These are phyloP conservation scores for Croton laevigatus DNA, from an alignment of 441 rosid species.

Conservation along the genomic window DNA sequence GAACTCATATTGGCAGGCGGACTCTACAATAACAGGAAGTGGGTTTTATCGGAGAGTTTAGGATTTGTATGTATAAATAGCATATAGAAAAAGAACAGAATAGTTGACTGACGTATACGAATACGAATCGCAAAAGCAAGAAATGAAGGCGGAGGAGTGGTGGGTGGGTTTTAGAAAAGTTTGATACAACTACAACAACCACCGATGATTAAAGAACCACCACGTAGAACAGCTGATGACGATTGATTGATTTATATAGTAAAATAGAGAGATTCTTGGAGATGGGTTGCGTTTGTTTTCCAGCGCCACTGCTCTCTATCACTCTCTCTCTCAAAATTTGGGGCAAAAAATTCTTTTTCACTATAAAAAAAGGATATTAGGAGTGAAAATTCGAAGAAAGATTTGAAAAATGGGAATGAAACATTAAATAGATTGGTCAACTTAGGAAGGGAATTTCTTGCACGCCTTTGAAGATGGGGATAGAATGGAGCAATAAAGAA, in stretches of 20 bases:
- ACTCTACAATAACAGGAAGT: not conserved
- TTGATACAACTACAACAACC: constrained; percentile 43
- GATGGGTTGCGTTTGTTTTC: not conserved
- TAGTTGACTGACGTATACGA: not conserved
- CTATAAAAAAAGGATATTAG: not conserved
- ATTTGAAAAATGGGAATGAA: not conserved
- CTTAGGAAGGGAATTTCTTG: not conserved
- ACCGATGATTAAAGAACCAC: constrained; percentile 12
- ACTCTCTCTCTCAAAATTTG: not conserved
- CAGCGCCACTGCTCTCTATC: not conserved
- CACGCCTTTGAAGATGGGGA: not conserved
- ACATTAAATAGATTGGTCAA: not conserved
- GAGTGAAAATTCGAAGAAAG: not conserved
- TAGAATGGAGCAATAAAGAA: not conserved
- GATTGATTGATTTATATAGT: not conserved
- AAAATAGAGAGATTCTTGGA: not conserved
- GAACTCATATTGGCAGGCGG: constrained; percentile 30
- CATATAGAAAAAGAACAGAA: not conserved
- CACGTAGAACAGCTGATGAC: not conserved
- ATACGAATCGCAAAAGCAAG: not conserved
- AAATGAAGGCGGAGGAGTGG: not conserved
- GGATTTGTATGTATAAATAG: not conserved
- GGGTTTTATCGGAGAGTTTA: not conserved
- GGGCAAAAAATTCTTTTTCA: no score
- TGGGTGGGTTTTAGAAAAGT: constrained; percentile 29